Evolutionary conservation across 306 rosid genomes (phyloP), one percentile per base, ranked within the genome.

Genomic region (Rosa persica): DNA sequence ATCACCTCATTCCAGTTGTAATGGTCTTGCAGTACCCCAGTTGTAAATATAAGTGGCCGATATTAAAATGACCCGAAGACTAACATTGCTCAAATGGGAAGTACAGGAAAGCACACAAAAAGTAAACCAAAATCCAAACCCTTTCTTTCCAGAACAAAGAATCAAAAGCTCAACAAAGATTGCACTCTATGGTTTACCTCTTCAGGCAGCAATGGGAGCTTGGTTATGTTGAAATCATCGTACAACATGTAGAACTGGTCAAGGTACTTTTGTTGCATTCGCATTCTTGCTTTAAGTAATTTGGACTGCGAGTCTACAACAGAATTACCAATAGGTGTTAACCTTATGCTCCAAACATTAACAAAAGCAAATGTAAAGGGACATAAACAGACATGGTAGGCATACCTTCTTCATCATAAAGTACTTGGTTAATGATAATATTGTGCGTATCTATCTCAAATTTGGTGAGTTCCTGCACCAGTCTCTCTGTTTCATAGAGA

Each of bases 371-470:
- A 55, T 19, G 22, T 75, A 77, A 51, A 27, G 3, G 51, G 61
- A n/a, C 34, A 64, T 1, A 54, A 72, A 5, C 7, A 19, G 40
- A 72, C n/a, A 75, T 73, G 54, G 16, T 60, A 51, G 74, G 80
- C 70, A 40, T 27, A 91, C 99, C 99, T 90, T 96, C 98, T 23
- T 95, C 91, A 1, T 91, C 94, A 43, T 72, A 93, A 86, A 96
- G 80, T 23, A 93, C 97, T 96, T 96, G 99, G 85, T 96, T 96
- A 78, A 96, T 93, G 81, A 96, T 89, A 81, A 96, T 96, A 80
- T 96, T 96, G 86, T 96, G 99, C 1, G 99, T 91, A 83, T 96
- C 99, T 16, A 96, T 96, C 93, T 96, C 99, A 67, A 96, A 96
- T 85, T 89, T 96, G 23, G 98, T 62, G 60, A 96, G 96, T 75